Conservation (phyloP, 306 rosid species). For the Pyrus communis region DNA sequence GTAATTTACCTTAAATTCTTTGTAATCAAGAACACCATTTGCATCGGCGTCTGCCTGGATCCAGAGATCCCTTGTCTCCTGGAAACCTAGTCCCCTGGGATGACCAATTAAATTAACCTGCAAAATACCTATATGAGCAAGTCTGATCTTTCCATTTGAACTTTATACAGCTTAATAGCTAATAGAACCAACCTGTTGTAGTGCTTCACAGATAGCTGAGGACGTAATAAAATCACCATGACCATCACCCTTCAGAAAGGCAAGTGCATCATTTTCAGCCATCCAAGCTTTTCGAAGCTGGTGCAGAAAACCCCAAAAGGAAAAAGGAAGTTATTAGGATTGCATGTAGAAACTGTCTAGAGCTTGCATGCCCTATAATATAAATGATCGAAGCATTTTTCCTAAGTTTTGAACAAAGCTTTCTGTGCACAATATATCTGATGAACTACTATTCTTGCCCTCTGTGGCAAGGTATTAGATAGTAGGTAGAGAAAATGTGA, state of each 20-base stretch:
- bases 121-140: slow-evolving; percentile 13
- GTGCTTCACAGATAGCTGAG: slow-evolving; percentile 60
- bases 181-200: slow-evolving; percentile 50
- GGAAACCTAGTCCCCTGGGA: slow-evolving; percentile 68
- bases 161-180: neutral
- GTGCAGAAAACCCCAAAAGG: slow-evolving; percentile 30
- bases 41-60: slow-evolving; percentile 68
- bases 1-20: slow-evolving; percentile 60
- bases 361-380: neutral
- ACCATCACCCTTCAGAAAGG: slow-evolving; percentile 71
- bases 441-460: too few relatives aligned
- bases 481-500: too few relatives aligned
- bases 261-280: slow-evolving; percentile 71
- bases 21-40: slow-evolving; percentile 61
- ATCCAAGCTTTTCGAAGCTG: slow-evolving; percentile 68
- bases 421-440: too few relatives aligned
- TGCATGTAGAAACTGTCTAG: neutral
- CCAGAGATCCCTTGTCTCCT: slow-evolving; percentile 76
- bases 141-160: slow-evolving; percentile 1
- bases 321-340: neutral
- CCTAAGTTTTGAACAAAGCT: too few relatives aligned
- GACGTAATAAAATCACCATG: slow-evolving; percentile 51
- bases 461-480: too few relatives aligned
- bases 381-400: too few relatives aligned
- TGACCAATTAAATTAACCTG: slow-evolving; percentile 64